Percentiles rank a stretch among this genome's conserved stretches.
Conservation (phyloP, 495 filamentous ascomycete genomes). For the Lasiosphaeria miniovina region DNA sequence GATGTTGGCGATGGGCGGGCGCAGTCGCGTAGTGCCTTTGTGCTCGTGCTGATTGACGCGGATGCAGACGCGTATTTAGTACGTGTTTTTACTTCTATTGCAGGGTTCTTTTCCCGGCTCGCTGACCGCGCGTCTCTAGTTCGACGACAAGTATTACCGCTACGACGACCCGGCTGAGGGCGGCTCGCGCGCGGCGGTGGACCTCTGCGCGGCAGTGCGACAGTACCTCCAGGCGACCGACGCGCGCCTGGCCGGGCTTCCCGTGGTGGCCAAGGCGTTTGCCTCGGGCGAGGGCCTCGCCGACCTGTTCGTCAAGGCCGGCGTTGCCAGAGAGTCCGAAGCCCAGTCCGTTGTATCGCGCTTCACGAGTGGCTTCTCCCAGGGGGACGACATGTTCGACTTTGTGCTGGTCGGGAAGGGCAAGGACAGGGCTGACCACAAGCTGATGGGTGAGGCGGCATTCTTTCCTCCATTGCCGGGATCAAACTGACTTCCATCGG, state of each 20-base stretch:
- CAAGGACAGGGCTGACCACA: slow-evolving; percentile 56
- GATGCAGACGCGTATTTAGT: slow-evolving; percentile 38
- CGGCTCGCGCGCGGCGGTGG: slow-evolving; percentile 36
- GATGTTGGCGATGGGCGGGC: too few relatives aligned
- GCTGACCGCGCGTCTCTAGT: slow-evolving; percentile 20
- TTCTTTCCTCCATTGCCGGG: too few relatives aligned
- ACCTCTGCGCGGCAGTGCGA: slow-evolving; percentile 30
- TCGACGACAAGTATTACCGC: slow-evolving; percentile 34
- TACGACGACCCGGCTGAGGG: slow-evolving; percentile 25
- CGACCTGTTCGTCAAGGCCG: slow-evolving; percentile 25
- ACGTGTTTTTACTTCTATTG: background rate
- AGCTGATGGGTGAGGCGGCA: slow-evolving; percentile 46
- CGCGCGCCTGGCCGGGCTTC: slow-evolving; percentile 28
- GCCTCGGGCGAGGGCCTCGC: slow-evolving; percentile 37
- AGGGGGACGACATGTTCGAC: slow-evolving; percentile 54
- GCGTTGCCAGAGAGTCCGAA: slow-evolving; percentile 23
- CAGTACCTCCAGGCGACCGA: slow-evolving; percentile 30
- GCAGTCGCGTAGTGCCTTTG: slow-evolving; percentile 19
- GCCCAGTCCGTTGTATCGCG: slow-evolving; percentile 13
- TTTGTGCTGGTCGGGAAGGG: slow-evolving; percentile 58
- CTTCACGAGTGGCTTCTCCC: slow-evolving; percentile 54
- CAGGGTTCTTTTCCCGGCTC: background rate
- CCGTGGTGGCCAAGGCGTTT: slow-evolving; percentile 38
- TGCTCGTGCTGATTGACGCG: slow-evolving; percentile 37
- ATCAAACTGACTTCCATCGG: too few relatives aligned